Evolutionary conservation across 441 rosid genomes (phyloP).

Genomic region (Bruguiera hainesii): DNA sequence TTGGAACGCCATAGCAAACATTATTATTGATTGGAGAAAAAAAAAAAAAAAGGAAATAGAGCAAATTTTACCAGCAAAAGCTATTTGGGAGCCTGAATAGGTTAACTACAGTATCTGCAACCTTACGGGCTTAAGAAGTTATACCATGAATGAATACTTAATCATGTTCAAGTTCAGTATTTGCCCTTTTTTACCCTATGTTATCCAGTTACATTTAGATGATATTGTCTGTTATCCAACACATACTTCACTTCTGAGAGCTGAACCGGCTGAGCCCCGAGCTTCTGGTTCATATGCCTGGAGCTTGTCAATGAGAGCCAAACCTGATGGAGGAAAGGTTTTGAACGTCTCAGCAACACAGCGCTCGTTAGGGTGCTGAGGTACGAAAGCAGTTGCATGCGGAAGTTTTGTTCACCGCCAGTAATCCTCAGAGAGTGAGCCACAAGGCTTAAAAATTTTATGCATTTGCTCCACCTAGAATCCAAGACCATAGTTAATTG

Average conservation of each 20-base stretch:
- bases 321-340: conserved; percentile 55
- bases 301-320: conserved; percentile 64
- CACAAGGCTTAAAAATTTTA: conserved; percentile 90
- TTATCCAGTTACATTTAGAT: neutral
- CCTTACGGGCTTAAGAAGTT: no score
- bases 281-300: conserved; percentile 64
- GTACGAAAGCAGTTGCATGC: conserved; percentile 72
- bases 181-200: no score
- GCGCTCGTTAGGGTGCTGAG: conserved; percentile 66
- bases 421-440: conserved; percentile 69
- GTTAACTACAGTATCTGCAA: no score
- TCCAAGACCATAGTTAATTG: no score
- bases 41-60: no score
- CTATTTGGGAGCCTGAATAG: no score
- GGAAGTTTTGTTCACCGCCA: conserved; percentile 65
- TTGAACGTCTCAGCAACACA: conserved; percentile 54
- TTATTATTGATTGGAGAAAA: no score
- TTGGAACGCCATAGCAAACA: no score
- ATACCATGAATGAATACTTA: no score
- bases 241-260: conserved; percentile 60
- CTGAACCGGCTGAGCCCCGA: conserved; percentile 61
- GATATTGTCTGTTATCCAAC: neutral
- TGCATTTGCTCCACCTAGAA: conserved; percentile 92
- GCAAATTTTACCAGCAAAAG: no score
- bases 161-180: no score